Base-by-base conservation (phyloP, 257 asterid species). In the Cinchona pubescens region DNA sequence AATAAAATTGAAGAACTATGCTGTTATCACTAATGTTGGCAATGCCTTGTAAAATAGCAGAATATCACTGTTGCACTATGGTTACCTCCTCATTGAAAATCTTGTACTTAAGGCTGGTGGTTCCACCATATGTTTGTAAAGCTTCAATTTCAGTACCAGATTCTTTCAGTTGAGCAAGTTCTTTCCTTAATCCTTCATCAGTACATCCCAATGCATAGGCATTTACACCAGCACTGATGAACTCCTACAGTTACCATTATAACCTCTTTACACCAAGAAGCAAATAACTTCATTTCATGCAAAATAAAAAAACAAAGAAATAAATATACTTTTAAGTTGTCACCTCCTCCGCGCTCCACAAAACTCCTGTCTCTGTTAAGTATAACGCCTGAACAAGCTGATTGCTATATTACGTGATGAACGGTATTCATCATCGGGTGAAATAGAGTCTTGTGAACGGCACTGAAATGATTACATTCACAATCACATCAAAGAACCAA, bases 321-420 rank as follows among this genome's bases (percentile, higher is more conserved):
- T 69, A 77, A 79, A 79, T 76, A 77, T 91, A 94, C 98, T 85
- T 92, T 92, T 82, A 94, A 82, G 91, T 90, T 88, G 91, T 94
- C 97, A 84, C 96, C 97, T 84, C 97, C 98, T 85, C 98, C 98
- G 58, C 97, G 97, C 84, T 94, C 98, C 34, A 85, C 84, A 62
- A 80, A 92, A 75, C 84, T 87, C 79, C 92, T 80, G n/a, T n/a
- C n/a, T n/a, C n/a, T n/a, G n/a, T n/a, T n/a, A n/a, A n/a, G n/a
- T n/a, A 87, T 94, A 94, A 23, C 98, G 89, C 87, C 87, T 88
- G 79, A 94, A 89, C 91, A 94, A 83, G 80, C 96, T 94, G 85
- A 89, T 92, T 59, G 98, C 97, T 80, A 92, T 94, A 46, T 94
- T 94, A 62, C 97, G 93, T 5, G 98, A 92, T 40, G 97, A 94